Conservation (phyloP, 2,329 filamentous ascomycete genomes). For the Fusarium coicis region DNA sequence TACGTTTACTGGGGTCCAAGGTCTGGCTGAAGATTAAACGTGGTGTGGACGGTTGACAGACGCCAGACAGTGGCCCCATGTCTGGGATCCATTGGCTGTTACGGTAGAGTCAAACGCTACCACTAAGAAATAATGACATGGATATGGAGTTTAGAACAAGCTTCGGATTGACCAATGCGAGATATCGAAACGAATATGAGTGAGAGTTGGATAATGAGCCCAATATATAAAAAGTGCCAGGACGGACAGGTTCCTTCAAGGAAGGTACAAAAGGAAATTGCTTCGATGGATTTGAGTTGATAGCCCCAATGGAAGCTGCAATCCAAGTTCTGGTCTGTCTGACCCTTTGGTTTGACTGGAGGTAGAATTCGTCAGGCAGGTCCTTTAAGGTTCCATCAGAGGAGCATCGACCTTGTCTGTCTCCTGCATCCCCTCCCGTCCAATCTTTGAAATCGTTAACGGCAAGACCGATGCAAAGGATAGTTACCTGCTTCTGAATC, state of each 20-base stretch:
- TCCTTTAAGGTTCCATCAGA: constrained; percentile 10
- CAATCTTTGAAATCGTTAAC: constrained; percentile 6
- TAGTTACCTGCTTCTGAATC: not conserved
- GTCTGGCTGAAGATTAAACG: constrained; percentile 15
- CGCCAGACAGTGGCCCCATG: constrained; percentile 39
- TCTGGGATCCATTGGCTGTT: constrained; percentile 34
- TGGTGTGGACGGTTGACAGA: constrained; percentile 41
- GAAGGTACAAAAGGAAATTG: not conserved
- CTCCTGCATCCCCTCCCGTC: constrained; percentile 14
- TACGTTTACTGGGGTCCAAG: constrained; percentile 9
- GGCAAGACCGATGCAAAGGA: constrained; percentile 28
- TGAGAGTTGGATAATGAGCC: not conserved
- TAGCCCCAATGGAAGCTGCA: not conserved
- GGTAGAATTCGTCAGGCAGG: not conserved
- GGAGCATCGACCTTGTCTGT: constrained; percentile 16
- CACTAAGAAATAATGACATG: constrained; percentile 28
- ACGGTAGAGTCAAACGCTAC: constrained; percentile 22
- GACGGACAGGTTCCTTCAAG: too few relatives aligned
- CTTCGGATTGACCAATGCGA: not conserved
- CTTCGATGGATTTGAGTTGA: not conserved
- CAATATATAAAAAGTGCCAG: not conserved
- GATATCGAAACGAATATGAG: not conserved
- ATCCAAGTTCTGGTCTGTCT: not conserved
- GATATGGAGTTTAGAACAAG: constrained; percentile 17
- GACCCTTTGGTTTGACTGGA: not conserved